A percentile compares a stretch with the other conserved stretches of the same genome.
phyloP scores from a whole-genome alignment of 805 yeast species.

The Saturnispora serradocipensis region DNA sequence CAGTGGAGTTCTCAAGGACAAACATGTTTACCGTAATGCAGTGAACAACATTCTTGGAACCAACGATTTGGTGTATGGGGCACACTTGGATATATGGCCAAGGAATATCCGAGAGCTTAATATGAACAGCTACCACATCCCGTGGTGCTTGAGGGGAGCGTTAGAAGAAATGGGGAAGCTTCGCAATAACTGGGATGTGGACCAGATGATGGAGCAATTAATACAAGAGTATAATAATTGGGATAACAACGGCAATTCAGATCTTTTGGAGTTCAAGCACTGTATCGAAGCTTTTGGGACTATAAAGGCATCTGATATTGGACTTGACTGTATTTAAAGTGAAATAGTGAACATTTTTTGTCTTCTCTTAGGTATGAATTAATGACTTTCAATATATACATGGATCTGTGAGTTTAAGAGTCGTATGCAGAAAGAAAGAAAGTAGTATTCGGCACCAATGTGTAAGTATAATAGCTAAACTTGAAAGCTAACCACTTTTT shows the following conservation, averaged over 20 bases:
- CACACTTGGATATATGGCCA: slow-evolving; percentile 27
- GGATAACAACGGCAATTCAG: slow-evolving; percentile 37
- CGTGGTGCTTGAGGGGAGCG: slow-evolving; percentile 89
- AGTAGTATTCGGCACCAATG: too few relatives aligned
- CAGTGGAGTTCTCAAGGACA: slow-evolving; percentile 45
- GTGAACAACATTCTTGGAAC: slow-evolving; percentile 69
- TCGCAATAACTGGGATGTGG: slow-evolving; percentile 42
- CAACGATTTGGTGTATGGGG: slow-evolving; percentile 38
- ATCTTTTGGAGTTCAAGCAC: slow-evolving; percentile 57
- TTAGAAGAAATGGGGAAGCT: slow-evolving; percentile 48
- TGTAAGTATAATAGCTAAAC: too few relatives aligned
- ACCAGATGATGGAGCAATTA: slow-evolving; percentile 31
- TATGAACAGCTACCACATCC: slow-evolving; percentile 75
- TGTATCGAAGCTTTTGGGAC: slow-evolving; percentile 25
- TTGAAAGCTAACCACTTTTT: too few relatives aligned
- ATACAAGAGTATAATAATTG: slow-evolving; percentile 63
- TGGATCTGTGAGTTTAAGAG: too few relatives aligned
- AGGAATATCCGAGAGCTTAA: slow-evolving; percentile 41
- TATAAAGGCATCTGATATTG: slow-evolving; percentile 6
- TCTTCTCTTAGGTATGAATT: neutral
- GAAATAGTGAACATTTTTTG: neutral
- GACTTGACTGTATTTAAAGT: neutral
- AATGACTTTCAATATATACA: too few relatives aligned
- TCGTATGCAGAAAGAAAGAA: too few relatives aligned
- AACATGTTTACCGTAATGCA: slow-evolving; percentile 72